A percentile compares a stretch with the other conserved stretches of the same genome.
Evolutionary conservation across 164 flowering plant genomes (phyloP).

Genomic region (Liriodendron chinense): DNA sequence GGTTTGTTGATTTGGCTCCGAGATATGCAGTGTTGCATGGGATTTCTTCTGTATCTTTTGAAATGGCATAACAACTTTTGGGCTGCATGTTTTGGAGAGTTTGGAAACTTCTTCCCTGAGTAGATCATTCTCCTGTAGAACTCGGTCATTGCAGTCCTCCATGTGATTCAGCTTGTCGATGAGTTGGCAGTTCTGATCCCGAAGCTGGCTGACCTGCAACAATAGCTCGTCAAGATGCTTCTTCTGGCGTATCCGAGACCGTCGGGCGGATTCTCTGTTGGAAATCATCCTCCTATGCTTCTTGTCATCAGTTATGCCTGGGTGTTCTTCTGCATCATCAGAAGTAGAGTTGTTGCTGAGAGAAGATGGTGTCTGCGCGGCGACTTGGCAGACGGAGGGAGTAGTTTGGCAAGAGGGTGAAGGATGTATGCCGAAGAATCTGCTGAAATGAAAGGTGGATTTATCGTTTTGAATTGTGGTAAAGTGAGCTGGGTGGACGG

Average conservation of each 20-base stretch:
- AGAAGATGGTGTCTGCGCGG: neutral
- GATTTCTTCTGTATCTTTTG: slow-evolving; percentile 46
- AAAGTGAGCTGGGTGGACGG: slow-evolving; percentile 25
- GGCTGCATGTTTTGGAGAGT: slow-evolving; percentile 52
- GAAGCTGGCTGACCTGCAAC: slow-evolving; percentile 77
- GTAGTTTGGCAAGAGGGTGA: slow-evolving; percentile 19
- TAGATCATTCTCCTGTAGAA: slow-evolving; percentile 60
- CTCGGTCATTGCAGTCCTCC: slow-evolving; percentile 60
- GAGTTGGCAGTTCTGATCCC: slow-evolving; percentile 77
- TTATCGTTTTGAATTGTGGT: slow-evolving; percentile 31
- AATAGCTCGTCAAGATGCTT: slow-evolving; percentile 88
- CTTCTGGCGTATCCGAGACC: slow-evolving; percentile 95
- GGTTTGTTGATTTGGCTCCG: slow-evolving; percentile 42
- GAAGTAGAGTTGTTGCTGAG: slow-evolving; percentile 64
- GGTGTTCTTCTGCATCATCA: slow-evolving; percentile 81
- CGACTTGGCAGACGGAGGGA: slow-evolving; percentile 29
- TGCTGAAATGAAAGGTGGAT: slow-evolving; percentile 25
- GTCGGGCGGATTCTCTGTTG: slow-evolving; percentile 86
- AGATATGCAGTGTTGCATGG: slow-evolving; percentile 43
- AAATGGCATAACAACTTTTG: slow-evolving; percentile 35
- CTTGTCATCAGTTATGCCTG: slow-evolving; percentile 68
- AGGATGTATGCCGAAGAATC: slow-evolving; percentile 28
- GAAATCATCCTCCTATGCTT: slow-evolving; percentile 92
- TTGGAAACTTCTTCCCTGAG: slow-evolving; percentile 64
- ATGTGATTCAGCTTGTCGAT: slow-evolving; percentile 67